phyloP scores from a whole-genome alignment of 176 grass and related monocot species.

The Carex kokanica region DNA sequence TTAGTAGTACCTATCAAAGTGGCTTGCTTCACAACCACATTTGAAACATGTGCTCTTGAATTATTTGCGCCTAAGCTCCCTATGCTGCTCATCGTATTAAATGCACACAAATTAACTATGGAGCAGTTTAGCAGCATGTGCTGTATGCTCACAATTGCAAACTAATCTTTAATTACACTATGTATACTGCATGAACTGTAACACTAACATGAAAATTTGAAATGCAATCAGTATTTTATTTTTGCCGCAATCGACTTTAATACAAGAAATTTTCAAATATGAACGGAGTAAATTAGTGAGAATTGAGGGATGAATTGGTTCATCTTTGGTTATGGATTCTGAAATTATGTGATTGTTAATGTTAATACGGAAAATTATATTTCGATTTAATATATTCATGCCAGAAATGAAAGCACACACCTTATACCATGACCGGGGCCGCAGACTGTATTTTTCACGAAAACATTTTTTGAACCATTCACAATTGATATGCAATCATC shows the following conservation, averaged over 20 bases:
- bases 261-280: neutral
- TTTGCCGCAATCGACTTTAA: neutral
- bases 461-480: slow-evolving; percentile 43
- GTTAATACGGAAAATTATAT: neutral
- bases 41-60: slow-evolving; percentile 48
- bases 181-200: neutral
- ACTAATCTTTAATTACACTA: neutral
- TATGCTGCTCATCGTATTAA: slow-evolving; percentile 43
- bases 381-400: neutral
- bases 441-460: slow-evolving; percentile 48
- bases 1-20: slow-evolving; percentile 69
- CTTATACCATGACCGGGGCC: slow-evolving; percentile 81
- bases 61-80: slow-evolving; percentile 68
- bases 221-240: neutral
- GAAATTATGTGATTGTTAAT: neutral
- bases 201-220: neutral
- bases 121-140: neutral
- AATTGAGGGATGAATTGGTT: neutral
- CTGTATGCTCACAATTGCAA: neutral
- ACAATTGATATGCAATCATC: slow-evolving; percentile 94
- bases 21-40: slow-evolving; percentile 62
- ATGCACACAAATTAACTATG: neutral
- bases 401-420: slow-evolving; percentile 13
- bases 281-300: neutral
- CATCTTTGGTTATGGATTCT: neutral